These are phyloP conservation scores for Craterostigma plantagineum DNA, from an alignment of 257 asterid genomes.

Conservation along the genomic window DNA sequence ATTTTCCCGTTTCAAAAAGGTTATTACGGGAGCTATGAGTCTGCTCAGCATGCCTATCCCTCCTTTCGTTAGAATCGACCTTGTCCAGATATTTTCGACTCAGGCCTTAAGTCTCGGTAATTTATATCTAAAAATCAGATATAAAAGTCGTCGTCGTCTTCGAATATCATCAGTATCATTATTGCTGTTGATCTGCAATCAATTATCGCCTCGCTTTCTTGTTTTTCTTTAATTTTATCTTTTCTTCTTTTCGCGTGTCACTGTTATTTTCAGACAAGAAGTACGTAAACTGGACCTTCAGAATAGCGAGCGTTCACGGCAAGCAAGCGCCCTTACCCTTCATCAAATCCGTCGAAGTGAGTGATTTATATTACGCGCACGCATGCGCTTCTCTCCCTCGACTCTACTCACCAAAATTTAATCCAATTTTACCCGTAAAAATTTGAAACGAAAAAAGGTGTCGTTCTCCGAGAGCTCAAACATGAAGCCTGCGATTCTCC, in stretches of 20 bases:
- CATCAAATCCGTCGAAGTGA: conserved; percentile 66
- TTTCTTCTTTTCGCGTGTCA: too few relatives aligned
- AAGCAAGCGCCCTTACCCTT: conserved; percentile 78
- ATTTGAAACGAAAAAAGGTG: conserved; percentile 35
- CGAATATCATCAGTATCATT: too few relatives aligned
- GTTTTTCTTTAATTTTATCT: conserved; percentile 4
- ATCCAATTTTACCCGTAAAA: not conserved
- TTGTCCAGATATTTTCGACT: conserved; percentile 55
- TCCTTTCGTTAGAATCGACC: conserved; percentile 73
- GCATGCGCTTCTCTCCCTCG: not conserved
- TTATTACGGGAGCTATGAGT: conserved; percentile 63
- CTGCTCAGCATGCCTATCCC: conserved; percentile 48
- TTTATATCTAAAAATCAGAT: conserved; percentile 1
- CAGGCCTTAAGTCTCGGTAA: conserved; percentile 71
- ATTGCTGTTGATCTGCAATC: too few relatives aligned
- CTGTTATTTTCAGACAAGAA: conserved; percentile 60
- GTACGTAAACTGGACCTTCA: conserved; percentile 81
- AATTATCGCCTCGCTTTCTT: too few relatives aligned
- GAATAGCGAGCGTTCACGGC: conserved; percentile 74
- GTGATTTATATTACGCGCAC: not conserved
- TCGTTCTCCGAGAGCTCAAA: conserved; percentile 57
- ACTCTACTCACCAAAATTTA: not conserved
- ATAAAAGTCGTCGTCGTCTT: too few relatives aligned
- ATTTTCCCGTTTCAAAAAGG: conserved; percentile 62
- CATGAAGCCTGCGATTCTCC: conserved; percentile 67